phyloP scores from a whole-genome alignment of 1,139 yeast species.

The Diutina scorzettiae region DNA sequence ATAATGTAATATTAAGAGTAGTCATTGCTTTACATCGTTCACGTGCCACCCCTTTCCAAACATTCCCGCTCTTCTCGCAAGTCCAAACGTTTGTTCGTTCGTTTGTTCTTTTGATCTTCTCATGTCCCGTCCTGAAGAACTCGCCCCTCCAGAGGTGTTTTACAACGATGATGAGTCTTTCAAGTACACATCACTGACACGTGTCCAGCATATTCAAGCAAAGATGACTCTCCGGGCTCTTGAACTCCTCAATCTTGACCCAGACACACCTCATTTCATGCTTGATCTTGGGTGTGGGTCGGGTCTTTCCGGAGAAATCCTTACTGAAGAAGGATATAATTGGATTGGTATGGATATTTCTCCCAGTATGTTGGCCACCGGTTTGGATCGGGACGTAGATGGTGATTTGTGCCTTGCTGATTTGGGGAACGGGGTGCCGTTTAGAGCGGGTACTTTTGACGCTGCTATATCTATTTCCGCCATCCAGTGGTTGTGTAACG shows the following conservation, averaged over 20 bases:
- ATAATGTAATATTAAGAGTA: no score
- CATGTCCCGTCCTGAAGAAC: conserved; percentile 96
- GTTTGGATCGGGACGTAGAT: conserved; percentile 79
- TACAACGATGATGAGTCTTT: conserved; percentile 82
- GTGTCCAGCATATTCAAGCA: conserved; percentile 97
- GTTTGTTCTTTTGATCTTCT: no score
- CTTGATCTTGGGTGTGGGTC: conserved; percentile 97
- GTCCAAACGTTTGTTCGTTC: no score
- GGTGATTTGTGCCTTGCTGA: conserved; percentile 89
- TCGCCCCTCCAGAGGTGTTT: conserved; percentile 95
- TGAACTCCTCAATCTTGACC: conserved; percentile 63
- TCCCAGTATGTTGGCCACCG: conserved; percentile 92
- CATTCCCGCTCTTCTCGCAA: no score
- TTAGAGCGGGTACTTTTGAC: conserved; percentile 92
- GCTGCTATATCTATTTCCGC: conserved; percentile 95
- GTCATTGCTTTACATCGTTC: no score
- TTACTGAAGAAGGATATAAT: conserved; percentile 84
- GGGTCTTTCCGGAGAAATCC: conserved; percentile 88
- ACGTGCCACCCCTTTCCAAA: no score
- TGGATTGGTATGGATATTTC: conserved; percentile 98
- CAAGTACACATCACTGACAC: conserved; percentile 83
- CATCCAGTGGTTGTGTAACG: conserved; percentile 96
- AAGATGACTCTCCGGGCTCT: conserved; percentile 92
- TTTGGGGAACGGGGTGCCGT: conserved; percentile 91
- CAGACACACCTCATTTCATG: conserved; percentile 54